Conservation (phyloP, 192 early-diverging fungal species). For the Coemansia guatemalensis region DNA sequence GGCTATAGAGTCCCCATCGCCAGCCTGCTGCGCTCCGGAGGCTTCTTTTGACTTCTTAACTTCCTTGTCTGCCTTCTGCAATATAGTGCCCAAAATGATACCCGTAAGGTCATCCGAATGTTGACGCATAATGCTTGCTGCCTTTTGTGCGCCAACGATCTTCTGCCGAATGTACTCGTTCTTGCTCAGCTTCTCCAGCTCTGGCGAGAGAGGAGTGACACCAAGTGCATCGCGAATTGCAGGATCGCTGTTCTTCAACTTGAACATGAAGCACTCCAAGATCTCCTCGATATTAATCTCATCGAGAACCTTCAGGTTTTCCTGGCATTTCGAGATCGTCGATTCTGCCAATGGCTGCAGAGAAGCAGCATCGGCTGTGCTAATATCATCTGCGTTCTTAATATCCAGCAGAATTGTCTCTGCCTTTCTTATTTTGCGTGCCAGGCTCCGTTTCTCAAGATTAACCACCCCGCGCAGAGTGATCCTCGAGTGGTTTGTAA, state of each 20-base stretch:
- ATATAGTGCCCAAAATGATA: too few relatives aligned
- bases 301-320: not conserved
- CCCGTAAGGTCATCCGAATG: not conserved
- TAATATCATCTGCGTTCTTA: conserved; percentile 1
- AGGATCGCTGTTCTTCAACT: conserved; percentile 12
- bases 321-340: not conserved
- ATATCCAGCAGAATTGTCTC: not conserved
- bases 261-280: conserved; percentile 12
- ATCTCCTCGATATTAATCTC: conserved; percentile 7
- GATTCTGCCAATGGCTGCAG: not conserved
- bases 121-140: conserved; percentile 2
- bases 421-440: conserved; percentile 7
- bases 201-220: not conserved
- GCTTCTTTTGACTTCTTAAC: not conserved
- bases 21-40: not conserved
- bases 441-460: conserved; percentile 14
- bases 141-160: conserved; percentile 11
- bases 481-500: not conserved
- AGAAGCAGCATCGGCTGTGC: not conserved
- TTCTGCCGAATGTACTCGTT: conserved; percentile 11
- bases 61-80: not conserved
- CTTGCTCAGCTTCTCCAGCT: conserved; percentile 4
- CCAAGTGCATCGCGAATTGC: not conserved
- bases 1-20: not conserved
- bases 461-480: conserved; percentile 3